These are phyloP conservation scores for Termitomyces sp. DNA, from an alignment of 768 basidiomycete species.

Conservation along the genomic window DNA sequence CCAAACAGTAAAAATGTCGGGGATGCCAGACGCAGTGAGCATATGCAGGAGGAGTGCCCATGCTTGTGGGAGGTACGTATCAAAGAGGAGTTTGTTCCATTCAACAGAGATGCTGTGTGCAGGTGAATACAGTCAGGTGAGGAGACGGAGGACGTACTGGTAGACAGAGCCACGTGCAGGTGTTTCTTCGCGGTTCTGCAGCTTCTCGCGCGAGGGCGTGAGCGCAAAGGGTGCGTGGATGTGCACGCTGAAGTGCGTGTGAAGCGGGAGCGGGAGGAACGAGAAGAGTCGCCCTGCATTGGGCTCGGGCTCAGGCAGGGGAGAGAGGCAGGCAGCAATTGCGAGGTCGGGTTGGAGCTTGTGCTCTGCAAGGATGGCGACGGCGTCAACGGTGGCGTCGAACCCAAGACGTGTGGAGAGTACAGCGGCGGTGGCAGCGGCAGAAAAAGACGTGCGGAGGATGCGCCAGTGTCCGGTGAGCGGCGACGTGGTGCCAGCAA, in stretches of 20 bases:
- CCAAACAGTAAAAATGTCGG: slow-evolving; percentile 34
- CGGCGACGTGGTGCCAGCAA: not conserved
- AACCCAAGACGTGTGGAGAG: slow-evolving; percentile 23
- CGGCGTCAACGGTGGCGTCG: slow-evolving; percentile 20
- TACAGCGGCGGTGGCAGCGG: slow-evolving; percentile 17
- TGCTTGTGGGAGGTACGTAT: slow-evolving; percentile 37
- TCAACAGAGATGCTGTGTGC: slow-evolving; percentile 33
- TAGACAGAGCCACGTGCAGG: slow-evolving; percentile 33
- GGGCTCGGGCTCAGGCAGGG: slow-evolving; percentile 1
- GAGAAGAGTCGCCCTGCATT: slow-evolving; percentile 40
- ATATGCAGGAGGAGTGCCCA: slow-evolving; percentile 33
- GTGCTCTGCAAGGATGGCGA: slow-evolving; percentile 25
- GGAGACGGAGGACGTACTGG: slow-evolving; percentile 24
- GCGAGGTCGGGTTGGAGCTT: slow-evolving; percentile 37
- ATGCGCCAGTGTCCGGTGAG: slow-evolving; percentile 26
- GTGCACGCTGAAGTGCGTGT: slow-evolving; percentile 39
- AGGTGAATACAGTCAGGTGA: not conserved
- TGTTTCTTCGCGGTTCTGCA: slow-evolving; percentile 36
- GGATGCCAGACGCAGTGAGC: slow-evolving; percentile 18
- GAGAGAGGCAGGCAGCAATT: slow-evolving; percentile 28
- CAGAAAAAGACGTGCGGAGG: slow-evolving; percentile 22
- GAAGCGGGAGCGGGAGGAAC: slow-evolving; percentile 41
- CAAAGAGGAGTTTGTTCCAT: slow-evolving; percentile 46
- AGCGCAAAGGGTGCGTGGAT: slow-evolving; percentile 44
- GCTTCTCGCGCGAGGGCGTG: slow-evolving; percentile 37